Conservation (phyloP, 2,329 filamentous ascomycete species). For the Chaetomium globosum region DNA sequence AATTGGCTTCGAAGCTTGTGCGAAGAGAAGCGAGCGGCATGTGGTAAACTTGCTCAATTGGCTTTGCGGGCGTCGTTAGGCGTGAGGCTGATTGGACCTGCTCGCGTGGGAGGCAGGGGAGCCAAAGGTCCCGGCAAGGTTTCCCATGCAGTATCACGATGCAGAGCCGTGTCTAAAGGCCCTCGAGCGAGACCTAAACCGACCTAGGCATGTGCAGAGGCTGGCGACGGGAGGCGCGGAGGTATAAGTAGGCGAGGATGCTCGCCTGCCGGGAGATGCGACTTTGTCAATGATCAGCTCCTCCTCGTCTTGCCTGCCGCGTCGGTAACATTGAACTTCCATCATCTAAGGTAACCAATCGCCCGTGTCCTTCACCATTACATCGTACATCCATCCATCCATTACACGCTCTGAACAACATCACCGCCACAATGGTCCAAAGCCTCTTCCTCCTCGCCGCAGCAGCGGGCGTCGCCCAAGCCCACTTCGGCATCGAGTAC, state of each 20-base stretch:
- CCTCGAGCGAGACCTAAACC: too few relatives aligned
- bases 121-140: too few relatives aligned
- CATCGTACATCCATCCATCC: slow-evolving; percentile 3
- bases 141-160: neutral
- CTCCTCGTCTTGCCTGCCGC: neutral
- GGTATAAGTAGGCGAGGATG: neutral
- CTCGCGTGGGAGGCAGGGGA: neutral
- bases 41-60: slow-evolving; percentile 37
- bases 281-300: neutral
- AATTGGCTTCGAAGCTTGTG: neutral
- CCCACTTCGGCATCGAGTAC: slow-evolving; percentile 54
- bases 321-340: too few relatives aligned
- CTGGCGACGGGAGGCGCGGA: neutral
- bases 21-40: neutral
- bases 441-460: slow-evolving; percentile 43
- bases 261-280: neutral
- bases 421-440: slow-evolving; percentile 39
- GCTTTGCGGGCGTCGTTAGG: neutral
- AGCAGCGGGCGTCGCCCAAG: slow-evolving; percentile 45
- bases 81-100: neutral
- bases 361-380: neutral
- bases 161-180: neutral
- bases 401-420: neutral
- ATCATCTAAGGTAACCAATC: too few relatives aligned
- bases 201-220: neutral